Evolutionary conservation across 345 rosid genomes (phyloP).

Genomic region (Jatropha curcas): DNA sequence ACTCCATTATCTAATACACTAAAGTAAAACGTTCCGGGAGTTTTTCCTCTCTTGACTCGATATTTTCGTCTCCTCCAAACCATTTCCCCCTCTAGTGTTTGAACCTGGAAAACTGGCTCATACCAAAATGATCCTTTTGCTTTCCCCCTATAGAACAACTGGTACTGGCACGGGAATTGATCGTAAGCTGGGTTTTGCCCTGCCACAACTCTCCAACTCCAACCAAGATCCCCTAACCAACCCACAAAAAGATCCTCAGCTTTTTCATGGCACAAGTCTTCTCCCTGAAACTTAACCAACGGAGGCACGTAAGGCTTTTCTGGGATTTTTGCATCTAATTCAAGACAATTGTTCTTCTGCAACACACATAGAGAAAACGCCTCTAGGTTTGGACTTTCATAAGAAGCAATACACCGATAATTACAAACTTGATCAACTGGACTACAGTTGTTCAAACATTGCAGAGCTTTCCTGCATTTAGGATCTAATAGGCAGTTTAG

Average conservation of each 20-base stretch:
- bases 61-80: slow-evolving; percentile 93
- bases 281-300: slow-evolving; percentile 61
- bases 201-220: slow-evolving; percentile 96
- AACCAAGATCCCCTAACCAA: slow-evolving; percentile 72
- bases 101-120: slow-evolving; percentile 88
- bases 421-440: slow-evolving; percentile 95
- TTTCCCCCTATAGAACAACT: slow-evolving; percentile 86
- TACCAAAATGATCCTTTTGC: slow-evolving; percentile 93
- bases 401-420: slow-evolving; percentile 87
- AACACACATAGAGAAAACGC: slow-evolving; percentile 84
- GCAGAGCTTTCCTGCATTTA: slow-evolving; percentile 83
- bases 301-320: slow-evolving; percentile 69
- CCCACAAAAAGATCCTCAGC: slow-evolving; percentile 94
- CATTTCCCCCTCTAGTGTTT: slow-evolving; percentile 62
- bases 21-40: slow-evolving; percentile 69
- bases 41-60: slow-evolving; percentile 69
- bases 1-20: slow-evolving; percentile 93
- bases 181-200: slow-evolving; percentile 98
- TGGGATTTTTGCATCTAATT: slow-evolving; percentile 74
- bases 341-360: slow-evolving; percentile 85
- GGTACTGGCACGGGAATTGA: slow-evolving; percentile 94
- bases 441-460: slow-evolving; percentile 86
- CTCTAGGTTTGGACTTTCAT: slow-evolving; percentile 82
- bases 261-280: slow-evolving; percentile 55
- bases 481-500: slow-evolving; percentile 84